Evolutionary conservation across 768 basidiomycete genomes (phyloP).

Genomic region (Lactarius trivialis): DNA sequence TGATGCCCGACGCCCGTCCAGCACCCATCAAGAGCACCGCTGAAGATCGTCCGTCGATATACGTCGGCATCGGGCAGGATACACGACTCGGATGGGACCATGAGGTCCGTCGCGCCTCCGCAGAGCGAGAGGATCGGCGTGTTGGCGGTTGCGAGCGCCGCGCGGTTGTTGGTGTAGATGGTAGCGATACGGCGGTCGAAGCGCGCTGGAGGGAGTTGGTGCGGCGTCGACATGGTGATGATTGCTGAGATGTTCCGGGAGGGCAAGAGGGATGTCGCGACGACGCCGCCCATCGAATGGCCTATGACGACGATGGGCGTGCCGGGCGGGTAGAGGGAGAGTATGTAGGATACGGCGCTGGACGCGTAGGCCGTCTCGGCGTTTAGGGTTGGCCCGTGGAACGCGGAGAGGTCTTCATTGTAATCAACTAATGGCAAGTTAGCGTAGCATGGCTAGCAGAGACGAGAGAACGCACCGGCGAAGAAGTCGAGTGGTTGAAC

Average conservation of each 20-base stretch:
- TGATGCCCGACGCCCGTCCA: constrained; percentile 96
- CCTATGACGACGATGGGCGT: constrained; percentile 74
- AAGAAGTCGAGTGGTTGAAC: constrained; percentile 75
- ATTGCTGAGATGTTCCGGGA: constrained; percentile 62
- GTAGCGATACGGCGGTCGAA: constrained; percentile 74
- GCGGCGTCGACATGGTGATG: constrained; percentile 96
- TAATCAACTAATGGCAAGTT: constrained; percentile 65
- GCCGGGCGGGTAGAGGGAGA: constrained; percentile 61
- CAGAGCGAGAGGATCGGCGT: constrained; percentile 79
- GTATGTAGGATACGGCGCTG: constrained; percentile 66
- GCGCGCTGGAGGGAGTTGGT: constrained; percentile 79
- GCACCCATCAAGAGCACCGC: constrained; percentile 80
- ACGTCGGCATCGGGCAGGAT: constrained; percentile 40
- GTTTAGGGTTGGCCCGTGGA: constrained; percentile 83
- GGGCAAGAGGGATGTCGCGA: constrained; percentile 74
- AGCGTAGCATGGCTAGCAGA: neutral
- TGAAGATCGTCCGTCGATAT: constrained; percentile 67
- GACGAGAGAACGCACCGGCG: constrained; percentile 47
- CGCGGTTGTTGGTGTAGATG: constrained; percentile 52
- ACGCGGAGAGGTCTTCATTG: constrained; percentile 95
- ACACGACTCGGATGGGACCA: constrained; percentile 89
- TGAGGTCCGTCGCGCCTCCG: constrained; percentile 86
- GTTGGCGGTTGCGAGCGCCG: constrained; percentile 36
- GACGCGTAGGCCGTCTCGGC: constrained; percentile 74
- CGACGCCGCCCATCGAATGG: constrained; percentile 97